Evolutionary conservation across 306 rosid genomes (phyloP), one percentile per base, ranked within the genome.

Genomic region (Senna siamea): DNA sequence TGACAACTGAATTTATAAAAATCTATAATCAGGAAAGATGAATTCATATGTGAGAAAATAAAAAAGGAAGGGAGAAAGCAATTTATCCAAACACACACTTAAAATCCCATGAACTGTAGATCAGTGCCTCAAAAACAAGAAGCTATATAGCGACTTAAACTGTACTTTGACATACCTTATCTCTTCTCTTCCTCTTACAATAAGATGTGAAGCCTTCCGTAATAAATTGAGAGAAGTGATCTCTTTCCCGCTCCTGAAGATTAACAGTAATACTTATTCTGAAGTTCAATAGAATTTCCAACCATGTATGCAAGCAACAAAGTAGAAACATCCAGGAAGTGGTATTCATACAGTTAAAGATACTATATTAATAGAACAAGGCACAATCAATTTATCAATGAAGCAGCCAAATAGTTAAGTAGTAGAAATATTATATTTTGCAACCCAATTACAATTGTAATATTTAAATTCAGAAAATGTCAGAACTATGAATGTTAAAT

Each of bases 121-220:
- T 15, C 52, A 9, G 35, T 34, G 46, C 72, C n/a, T n/a, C 57
- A 41, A n/a, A 74, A 40, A 22, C 19, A 23, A 65, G 23, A 56
- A 76, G 30, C 17, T 61, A 54, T 35, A 50, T 40, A n/a, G n/a
- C 46, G 18, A 14, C 72, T 38, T 37, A 47, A 75, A 71, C 74
- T 46, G 35, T 5, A 82, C 40, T 14, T 43, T 55, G 35, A 43
- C 79, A 52, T 84, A 88, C 99, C 99, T 94, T 94, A 72, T 94
- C 97, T 86, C 96, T 87, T 86, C 99, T 94, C 87, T 94, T 94
- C 89, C 99, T 88, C 86, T 89, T 94, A 71, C 99, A 92, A 80
- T 94, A 94, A 60, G 97, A 85, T 35, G 89, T 88, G 84, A 94
- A 94, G 35, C 97, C 96, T 85, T 94, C 99, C 6, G 95, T 94